A percentile compares a stretch with the other conserved stretches of the same genome.
Conservation (phyloP, 208 protist species). For the Acanthamoeba culbertsoni region DNA sequence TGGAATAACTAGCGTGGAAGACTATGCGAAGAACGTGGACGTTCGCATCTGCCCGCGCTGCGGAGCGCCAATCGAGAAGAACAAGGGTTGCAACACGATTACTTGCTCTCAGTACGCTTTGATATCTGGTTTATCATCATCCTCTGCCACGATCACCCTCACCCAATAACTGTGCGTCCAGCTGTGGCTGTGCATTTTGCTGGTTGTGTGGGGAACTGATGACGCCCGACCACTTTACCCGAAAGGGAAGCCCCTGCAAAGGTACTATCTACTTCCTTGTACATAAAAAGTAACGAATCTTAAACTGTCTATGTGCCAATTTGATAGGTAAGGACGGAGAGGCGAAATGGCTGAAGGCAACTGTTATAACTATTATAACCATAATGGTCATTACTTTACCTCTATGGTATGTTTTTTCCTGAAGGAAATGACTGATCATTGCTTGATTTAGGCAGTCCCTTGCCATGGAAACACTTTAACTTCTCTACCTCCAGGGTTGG, state of each 20-base stretch:
- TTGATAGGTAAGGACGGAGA: conserved; percentile 1
- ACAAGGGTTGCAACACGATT: conserved; percentile 49
- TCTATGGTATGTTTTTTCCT: background rate
- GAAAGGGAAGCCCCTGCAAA: conserved; percentile 31
- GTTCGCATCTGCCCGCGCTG: conserved; percentile 2
- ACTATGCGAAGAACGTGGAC: conserved; percentile 15
- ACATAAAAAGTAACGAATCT: background rate
- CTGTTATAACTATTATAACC: conserved; percentile 7
- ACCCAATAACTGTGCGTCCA: background rate
- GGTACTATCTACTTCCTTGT: background rate
- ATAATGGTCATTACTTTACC: background rate
- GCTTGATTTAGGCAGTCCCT: background rate
- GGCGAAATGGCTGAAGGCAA: conserved; percentile 5
- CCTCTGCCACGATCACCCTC: background rate
- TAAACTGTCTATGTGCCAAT: background rate
- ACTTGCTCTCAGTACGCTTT: background rate
- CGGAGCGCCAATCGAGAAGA: conserved; percentile 22
- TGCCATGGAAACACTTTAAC: background rate
- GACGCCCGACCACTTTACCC: conserved; percentile 5
- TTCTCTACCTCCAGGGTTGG: background rate
- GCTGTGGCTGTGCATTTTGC: conserved; percentile 26
- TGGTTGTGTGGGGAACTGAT: conserved; percentile 39
- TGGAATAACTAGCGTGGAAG: background rate
- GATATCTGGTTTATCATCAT: background rate
- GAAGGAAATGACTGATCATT: background rate